Conservation (phyloP, 2,329 filamentous ascomycete species). For the Tolypocladium album region DNA sequence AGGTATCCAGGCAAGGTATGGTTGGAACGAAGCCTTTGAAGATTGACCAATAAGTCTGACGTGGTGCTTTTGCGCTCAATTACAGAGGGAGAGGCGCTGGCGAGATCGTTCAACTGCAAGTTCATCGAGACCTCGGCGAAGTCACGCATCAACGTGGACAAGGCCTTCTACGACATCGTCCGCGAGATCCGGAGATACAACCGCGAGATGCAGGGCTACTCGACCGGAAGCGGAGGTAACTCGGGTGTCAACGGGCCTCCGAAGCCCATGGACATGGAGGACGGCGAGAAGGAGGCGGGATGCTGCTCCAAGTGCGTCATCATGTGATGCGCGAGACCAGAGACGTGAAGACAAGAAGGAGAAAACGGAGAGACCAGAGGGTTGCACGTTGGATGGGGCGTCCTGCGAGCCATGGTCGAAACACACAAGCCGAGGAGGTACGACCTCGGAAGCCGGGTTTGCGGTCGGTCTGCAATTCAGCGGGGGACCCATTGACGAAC, state of each 20-base stretch:
- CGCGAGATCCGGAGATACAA: conserved; percentile 97
- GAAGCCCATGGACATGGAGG: conserved; percentile 72
- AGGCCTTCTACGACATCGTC: conserved; percentile 97
- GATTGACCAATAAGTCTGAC: background rate
- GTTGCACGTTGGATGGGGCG: background rate
- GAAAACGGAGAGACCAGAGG: background rate
- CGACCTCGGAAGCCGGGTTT: background rate
- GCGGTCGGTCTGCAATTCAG: background rate
- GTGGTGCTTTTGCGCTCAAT: background rate
- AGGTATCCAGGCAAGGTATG: conserved; percentile 85
- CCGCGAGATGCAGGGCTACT: conserved; percentile 91
- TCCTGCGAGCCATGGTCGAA: background rate
- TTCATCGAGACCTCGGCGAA: conserved; percentile 99
- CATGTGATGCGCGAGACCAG: conserved; percentile 51
- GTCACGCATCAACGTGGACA: conserved; percentile 95
- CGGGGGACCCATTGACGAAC: background rate
- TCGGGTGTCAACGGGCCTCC: conserved; percentile 50
- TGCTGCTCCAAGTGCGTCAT: conserved; percentile 83
- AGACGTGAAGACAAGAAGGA: background rate
- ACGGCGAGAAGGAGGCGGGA: conserved; percentile 55
- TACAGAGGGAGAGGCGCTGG: conserved; percentile 80
- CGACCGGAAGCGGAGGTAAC: conserved; percentile 55
- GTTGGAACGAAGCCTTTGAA: background rate
- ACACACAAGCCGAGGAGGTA: background rate
- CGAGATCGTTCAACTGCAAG: conserved; percentile 83